Conservation (phyloP, 169 alveolate species). For the Cyclospora cayetanensis region DNA sequence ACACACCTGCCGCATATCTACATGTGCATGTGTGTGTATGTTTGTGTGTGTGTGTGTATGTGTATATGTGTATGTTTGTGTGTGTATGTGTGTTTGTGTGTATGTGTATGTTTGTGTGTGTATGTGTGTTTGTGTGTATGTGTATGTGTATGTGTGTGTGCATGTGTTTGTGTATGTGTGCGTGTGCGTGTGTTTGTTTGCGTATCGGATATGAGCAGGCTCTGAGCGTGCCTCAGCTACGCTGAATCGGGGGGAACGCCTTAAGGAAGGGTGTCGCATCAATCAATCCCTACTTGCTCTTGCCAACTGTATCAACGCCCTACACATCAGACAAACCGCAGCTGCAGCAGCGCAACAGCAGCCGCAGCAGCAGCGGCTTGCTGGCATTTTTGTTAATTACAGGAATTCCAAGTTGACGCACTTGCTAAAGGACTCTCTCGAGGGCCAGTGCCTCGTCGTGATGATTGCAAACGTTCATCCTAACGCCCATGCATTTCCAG, state of each 20-base stretch:
- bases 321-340: slow-evolving; percentile 89
- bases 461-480: slow-evolving; percentile 96
- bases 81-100: no score
- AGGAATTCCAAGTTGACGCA: slow-evolving; percentile 97
- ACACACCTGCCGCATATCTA: no score
- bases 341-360: slow-evolving; percentile 51
- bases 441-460: slow-evolving; percentile 93
- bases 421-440: slow-evolving; percentile 93
- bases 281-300: slow-evolving; percentile 96
- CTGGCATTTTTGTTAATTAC: slow-evolving; percentile 87
- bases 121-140: no score
- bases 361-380: not conserved
- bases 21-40: no score
- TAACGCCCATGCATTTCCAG: slow-evolving; percentile 67
- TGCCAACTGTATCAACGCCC: slow-evolving; percentile 96
- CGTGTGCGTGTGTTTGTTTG: no score
- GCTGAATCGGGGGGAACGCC: slow-evolving; percentile 92
- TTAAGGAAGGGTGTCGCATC: slow-evolving; percentile 96
- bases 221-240: slow-evolving; percentile 96
- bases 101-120: no score
- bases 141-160: no score
- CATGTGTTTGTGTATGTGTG: no score
- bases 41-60: no score
- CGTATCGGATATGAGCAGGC: no score
- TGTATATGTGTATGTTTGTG: no score